These are phyloP conservation scores for Mucor sp. DNA, from an alignment of 371 early-diverging fungal genomes.

Conservation along the genomic window DNA sequence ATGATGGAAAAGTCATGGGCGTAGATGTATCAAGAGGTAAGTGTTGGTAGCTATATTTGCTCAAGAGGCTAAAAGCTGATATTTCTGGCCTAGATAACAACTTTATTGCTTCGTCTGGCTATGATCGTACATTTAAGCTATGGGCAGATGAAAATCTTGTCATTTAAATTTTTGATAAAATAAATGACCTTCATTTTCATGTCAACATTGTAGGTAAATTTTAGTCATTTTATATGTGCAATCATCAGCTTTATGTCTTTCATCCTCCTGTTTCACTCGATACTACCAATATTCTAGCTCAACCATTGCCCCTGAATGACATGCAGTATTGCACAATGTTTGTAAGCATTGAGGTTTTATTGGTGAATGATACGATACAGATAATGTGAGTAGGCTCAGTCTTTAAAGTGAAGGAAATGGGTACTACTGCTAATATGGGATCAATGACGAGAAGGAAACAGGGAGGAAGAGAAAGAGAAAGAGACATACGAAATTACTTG, in stretches of 20 bases:
- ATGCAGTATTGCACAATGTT: not conserved
- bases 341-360: not conserved
- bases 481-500: no score
- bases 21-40: slow-evolving; percentile 81
- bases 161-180: slow-evolving; percentile 24
- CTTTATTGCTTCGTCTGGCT: slow-evolving; percentile 85
- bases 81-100: slow-evolving; percentile 59
- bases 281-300: not conserved
- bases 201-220: not conserved
- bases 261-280: no score
- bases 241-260: no score
- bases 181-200: not conserved
- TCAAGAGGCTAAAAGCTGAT: not conserved
- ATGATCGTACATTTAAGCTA: slow-evolving; percentile 94
- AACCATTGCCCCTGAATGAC: not conserved
- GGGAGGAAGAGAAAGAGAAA: no score
- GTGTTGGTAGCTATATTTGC: not conserved
- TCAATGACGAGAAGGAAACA: no score
- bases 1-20: slow-evolving; percentile 90
- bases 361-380: not conserved
- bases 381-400: no score
- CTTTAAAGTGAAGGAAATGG: no score
- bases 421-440: no score
- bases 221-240: no score
- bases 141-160: slow-evolving; percentile 69